Evolutionary conservation across 106 monocot genomes (phyloP).

Genomic region (Cymbidium sinense): DNA sequence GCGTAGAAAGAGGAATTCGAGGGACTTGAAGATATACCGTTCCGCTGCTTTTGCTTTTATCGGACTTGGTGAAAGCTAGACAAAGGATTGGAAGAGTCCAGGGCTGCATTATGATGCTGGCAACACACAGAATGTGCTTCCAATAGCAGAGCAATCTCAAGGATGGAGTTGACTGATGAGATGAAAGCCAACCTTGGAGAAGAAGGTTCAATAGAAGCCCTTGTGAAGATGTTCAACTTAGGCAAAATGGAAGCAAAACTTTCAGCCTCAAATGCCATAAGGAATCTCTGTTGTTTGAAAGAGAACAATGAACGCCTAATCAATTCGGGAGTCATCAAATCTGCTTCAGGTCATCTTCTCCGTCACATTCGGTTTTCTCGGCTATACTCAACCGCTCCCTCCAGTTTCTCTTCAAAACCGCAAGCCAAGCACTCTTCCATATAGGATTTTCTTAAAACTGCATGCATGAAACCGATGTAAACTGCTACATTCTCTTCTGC

Average conservation of each 20-base stretch:
- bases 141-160: slow-evolving; percentile 82
- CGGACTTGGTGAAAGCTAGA: slow-evolving; percentile 31
- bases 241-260: slow-evolving; percentile 83
- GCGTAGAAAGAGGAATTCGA: too few relatives aligned
- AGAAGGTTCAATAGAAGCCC: slow-evolving; percentile 50
- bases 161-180: slow-evolving; percentile 65
- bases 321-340: slow-evolving; percentile 38
- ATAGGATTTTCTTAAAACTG: too few relatives aligned
- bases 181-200: slow-evolving; percentile 62
- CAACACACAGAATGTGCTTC: slow-evolving; percentile 82
- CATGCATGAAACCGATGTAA: too few relatives aligned
- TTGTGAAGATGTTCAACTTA: slow-evolving; percentile 61
- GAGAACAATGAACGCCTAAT: slow-evolving; percentile 47
- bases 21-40: too few relatives aligned
- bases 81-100: slow-evolving; percentile 74
- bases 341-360: slow-evolving; percentile 80
- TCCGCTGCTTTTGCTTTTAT: slow-evolving; percentile 49
- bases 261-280: slow-evolving; percentile 54
- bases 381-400: too few relatives aligned
- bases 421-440: too few relatives aligned
- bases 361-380: slow-evolving; percentile 86
- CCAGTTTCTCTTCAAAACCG: too few relatives aligned
- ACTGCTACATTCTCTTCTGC: too few relatives aligned
- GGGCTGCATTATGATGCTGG: slow-evolving; percentile 73
- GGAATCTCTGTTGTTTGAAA: slow-evolving; percentile 45